These are phyloP conservation scores for Telfairia occidentalis DNA, from an alignment of 331 rosid species.

Conservation along the genomic window DNA sequence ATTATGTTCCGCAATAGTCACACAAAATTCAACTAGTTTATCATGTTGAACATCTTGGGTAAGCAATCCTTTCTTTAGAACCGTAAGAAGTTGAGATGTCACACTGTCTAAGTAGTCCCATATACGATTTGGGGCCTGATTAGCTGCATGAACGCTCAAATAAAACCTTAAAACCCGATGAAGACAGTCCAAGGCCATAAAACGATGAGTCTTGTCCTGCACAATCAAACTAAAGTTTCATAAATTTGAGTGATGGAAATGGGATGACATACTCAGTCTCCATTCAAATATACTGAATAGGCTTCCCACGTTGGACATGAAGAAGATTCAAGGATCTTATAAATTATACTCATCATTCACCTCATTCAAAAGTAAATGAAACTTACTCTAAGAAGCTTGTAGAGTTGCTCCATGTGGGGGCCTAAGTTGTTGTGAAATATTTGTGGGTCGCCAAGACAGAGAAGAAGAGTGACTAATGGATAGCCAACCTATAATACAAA, in stretches of 20 bases:
- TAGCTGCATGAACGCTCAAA: constrained; percentile 82
- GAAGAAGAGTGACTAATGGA: constrained; percentile 93
- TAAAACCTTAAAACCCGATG: constrained; percentile 95
- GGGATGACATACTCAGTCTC: constrained; percentile 11
- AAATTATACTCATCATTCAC: neutral
- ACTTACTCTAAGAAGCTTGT: constrained; percentile 90
- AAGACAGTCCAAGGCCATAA: constrained; percentile 98
- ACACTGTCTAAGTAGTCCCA: constrained; percentile 98
- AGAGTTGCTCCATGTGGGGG: constrained; percentile 97
- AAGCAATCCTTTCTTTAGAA: constrained; percentile 90
- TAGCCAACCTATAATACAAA: constrained; percentile 66
- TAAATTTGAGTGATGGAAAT: constrained; percentile 18
- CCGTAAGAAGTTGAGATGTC: constrained; percentile 79
- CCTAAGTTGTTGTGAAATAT: constrained; percentile 68
- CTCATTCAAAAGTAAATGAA: neutral
- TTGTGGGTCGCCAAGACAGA: constrained; percentile 95
- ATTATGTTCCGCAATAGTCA: constrained; percentile 92
- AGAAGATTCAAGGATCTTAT: neutral
- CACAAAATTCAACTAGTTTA: constrained; percentile 96
- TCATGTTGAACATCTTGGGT: constrained; percentile 98
- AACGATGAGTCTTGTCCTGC: constrained; percentile 97
- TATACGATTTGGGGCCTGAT: constrained; percentile 72
- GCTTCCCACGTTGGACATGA: neutral
- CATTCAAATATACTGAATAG: neutral
- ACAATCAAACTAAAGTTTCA: constrained; percentile 34